Conservation (phyloP, 306 rosid species). For the Fragaria ananassa region DNA sequence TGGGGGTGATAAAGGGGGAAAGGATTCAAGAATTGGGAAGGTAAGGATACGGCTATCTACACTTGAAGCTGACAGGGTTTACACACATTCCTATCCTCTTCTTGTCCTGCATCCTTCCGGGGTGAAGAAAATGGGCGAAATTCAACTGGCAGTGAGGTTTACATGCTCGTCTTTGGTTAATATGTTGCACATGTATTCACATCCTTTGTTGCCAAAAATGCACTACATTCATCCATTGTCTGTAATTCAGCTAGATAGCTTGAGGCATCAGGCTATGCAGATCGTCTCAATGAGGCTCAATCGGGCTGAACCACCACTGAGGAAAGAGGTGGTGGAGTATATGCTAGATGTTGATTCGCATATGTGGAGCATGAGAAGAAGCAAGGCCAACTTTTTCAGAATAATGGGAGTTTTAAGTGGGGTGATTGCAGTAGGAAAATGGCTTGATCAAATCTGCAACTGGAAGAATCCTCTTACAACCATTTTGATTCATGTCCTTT, state of each 20-base stretch:
- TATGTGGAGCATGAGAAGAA: slow-evolving; percentile 96
- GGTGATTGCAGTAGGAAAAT: slow-evolving; percentile 62
- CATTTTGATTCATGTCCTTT: slow-evolving; percentile 73
- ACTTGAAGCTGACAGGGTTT: slow-evolving; percentile 76
- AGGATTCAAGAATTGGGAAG: slow-evolving; percentile 80
- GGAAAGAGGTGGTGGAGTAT: slow-evolving; percentile 84
- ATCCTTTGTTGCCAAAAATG: slow-evolving; percentile 88
- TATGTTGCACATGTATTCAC: slow-evolving; percentile 70
- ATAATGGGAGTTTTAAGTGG: slow-evolving; percentile 79
- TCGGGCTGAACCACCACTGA: slow-evolving; percentile 82
- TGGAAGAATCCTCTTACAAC: slow-evolving; percentile 90
- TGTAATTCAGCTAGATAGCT: slow-evolving; percentile 66
- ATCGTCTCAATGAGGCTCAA: slow-evolving; percentile 69
- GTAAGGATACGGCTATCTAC: slow-evolving; percentile 81
- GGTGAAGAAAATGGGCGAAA: slow-evolving; percentile 87
- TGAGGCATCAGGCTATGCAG: slow-evolving; percentile 84
- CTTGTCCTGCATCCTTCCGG: slow-evolving; percentile 66
- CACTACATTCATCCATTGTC: slow-evolving; percentile 87
- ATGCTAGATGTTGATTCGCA: slow-evolving; percentile 92
- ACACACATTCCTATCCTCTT: slow-evolving; percentile 89
- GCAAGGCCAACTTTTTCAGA: slow-evolving; percentile 93
- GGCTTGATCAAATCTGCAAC: slow-evolving; percentile 87
- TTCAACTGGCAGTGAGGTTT: slow-evolving; percentile 87
- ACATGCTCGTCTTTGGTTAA: slow-evolving; percentile 64
- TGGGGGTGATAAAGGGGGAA: slow-evolving; percentile 54